Evolutionary conservation across 306 rosid species (phyloP).

Genomic region (Ochetophila trinervis): DNA sequence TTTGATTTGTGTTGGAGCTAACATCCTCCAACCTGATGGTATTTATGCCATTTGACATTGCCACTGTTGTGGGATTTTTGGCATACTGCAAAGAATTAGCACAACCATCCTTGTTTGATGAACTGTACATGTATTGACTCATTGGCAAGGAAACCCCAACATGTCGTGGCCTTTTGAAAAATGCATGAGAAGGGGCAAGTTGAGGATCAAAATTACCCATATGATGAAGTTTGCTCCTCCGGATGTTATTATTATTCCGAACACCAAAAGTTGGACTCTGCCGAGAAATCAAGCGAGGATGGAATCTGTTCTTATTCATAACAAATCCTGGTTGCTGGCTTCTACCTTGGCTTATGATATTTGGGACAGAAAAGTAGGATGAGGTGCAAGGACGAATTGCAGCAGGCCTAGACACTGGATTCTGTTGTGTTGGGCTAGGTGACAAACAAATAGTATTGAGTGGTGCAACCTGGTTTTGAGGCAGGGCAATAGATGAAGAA

Average conservation of each 20-base stretch:
- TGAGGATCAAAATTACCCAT: slow-evolving; percentile 26
- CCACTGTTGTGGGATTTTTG: slow-evolving; percentile 22
- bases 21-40: slow-evolving; percentile 22
- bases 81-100: slow-evolving; percentile 19
- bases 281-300: slow-evolving; percentile 16
- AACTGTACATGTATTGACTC: slow-evolving; percentile 21
- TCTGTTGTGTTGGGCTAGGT: slow-evolving; percentile 32
- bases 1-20: slow-evolving; percentile 13
- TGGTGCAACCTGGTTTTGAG: slow-evolving; percentile 24
- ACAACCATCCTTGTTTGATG: slow-evolving; percentile 29
- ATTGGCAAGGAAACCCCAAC: slow-evolving; percentile 15
- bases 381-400: slow-evolving; percentile 26
- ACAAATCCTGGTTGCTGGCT: slow-evolving; percentile 24
- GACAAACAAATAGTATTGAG: slow-evolving; percentile 23
- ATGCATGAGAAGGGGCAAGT: slow-evolving; percentile 18
- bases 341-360: slow-evolving; percentile 33
- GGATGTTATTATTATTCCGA: slow-evolving; percentile 27
- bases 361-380: slow-evolving; percentile 23
- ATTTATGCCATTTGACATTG: slow-evolving; percentile 21
- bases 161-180: slow-evolving; percentile 32
- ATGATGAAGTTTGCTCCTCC: slow-evolving; percentile 33
- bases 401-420: slow-evolving; percentile 32
- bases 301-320: slow-evolving; percentile 36
- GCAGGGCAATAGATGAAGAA: slow-evolving; percentile 12
- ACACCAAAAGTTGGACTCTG: slow-evolving; percentile 27